Conservation (phyloP, 164 flowering plant species). For the Vitis rotundifolia region DNA sequence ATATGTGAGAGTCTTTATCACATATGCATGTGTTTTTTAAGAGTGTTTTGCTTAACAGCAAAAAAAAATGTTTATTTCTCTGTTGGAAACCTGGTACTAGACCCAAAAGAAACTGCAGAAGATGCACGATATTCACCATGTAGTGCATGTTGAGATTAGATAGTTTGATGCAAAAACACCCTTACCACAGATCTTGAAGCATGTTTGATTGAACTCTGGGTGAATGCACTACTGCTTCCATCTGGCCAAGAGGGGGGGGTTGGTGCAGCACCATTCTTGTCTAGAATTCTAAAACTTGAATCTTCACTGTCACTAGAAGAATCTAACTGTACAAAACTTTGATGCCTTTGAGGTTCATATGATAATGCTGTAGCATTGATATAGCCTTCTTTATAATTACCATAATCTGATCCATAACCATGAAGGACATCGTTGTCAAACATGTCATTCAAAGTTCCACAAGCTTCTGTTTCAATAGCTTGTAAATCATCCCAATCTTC, state of each 20-base stretch:
- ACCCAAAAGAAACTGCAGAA: not conserved
- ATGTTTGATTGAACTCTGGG: slow-evolving; percentile 15
- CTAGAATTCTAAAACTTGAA: slow-evolving; percentile 18
- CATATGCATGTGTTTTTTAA: too few species aligned
- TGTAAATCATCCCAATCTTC: slow-evolving; percentile 98
- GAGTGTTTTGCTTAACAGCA: too few species aligned
- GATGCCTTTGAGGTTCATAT: slow-evolving; percentile 21
- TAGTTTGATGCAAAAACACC: not conserved
- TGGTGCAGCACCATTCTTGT: slow-evolving; percentile 6
- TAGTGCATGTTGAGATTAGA: not conserved
- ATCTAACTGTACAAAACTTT: slow-evolving; percentile 40
- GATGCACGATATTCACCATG: not conserved
- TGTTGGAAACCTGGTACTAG: too few species aligned
- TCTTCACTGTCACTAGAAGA: slow-evolving; percentile 62
- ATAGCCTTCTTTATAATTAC: slow-evolving; percentile 3
- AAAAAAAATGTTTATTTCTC: too few species aligned
- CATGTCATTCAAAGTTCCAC: slow-evolving; percentile 62
- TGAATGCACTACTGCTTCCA: slow-evolving; percentile 8
- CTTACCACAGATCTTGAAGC: slow-evolving; percentile 41
- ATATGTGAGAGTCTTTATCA: not conserved
- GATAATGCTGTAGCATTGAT: slow-evolving; percentile 40
- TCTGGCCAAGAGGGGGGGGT: slow-evolving; percentile 12
- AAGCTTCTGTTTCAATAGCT: slow-evolving; percentile 76
- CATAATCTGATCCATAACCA: slow-evolving; percentile 20
- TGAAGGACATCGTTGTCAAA: slow-evolving; percentile 36